Evolutionary conservation across 345 rosid genomes (phyloP).

Genomic region (Brassica rapa): DNA sequence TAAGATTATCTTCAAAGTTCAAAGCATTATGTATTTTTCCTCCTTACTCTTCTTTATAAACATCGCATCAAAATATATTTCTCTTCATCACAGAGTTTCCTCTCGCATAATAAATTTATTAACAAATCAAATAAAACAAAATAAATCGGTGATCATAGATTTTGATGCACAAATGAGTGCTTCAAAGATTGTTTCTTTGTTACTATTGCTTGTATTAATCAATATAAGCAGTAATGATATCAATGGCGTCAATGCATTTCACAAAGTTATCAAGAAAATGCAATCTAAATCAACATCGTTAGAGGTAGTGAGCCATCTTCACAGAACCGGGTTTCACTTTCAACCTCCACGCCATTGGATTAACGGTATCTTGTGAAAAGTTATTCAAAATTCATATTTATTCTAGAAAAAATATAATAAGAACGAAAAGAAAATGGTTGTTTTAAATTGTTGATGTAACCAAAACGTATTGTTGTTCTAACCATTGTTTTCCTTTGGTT

Average conservation of each 20-base stretch:
- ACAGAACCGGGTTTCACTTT: constrained; percentile 73
- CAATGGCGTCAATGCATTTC: constrained; percentile 59
- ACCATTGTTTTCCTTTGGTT: background rate
- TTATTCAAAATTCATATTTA: background rate
- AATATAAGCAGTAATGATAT: constrained; percentile 20
- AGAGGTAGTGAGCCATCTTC: constrained; percentile 34
- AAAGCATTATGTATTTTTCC: background rate
- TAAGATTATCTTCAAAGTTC: constrained; percentile 6
- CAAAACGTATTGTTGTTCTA: constrained; percentile 17
- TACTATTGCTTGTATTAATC: constrained; percentile 30
- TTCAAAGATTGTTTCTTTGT: constrained; percentile 14
- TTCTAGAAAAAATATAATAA: background rate
- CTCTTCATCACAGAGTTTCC: constrained; percentile 17
- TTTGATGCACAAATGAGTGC: constrained; percentile 31
- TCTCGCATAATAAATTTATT: constrained; percentile 5
- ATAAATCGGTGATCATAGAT: constrained; percentile 6
- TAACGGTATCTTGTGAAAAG: constrained; percentile 54
- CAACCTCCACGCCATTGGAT: constrained; percentile 87
- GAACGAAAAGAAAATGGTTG: background rate
- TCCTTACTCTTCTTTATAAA: background rate
- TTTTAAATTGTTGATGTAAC: background rate
- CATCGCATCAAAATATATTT: background rate
- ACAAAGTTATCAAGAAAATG: constrained; percentile 40
- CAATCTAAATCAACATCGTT: constrained; percentile 43
- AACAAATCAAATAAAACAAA: background rate